These are phyloP conservation scores for Magnusiomyces tetraspermus DNA, from an alignment of 1,139 yeast genomes.

Conservation along the genomic window DNA sequence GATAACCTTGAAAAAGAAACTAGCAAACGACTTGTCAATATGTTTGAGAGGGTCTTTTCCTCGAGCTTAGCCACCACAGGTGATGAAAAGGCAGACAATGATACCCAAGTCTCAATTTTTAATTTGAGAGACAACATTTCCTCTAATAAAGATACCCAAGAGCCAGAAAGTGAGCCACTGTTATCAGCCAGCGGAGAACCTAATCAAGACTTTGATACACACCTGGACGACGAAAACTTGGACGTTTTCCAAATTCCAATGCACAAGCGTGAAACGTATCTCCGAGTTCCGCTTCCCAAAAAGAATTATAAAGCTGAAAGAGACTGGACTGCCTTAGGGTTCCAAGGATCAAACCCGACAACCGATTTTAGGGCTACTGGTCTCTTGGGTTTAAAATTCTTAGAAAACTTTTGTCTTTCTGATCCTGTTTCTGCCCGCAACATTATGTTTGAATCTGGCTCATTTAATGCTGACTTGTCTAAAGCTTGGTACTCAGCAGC, in stretches of 20 bases:
- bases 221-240: neutral
- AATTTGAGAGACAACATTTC: neutral
- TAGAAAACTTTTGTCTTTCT: constrained; percentile 2
- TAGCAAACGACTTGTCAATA: neutral
- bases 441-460: constrained; percentile 6
- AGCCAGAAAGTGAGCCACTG: neutral
- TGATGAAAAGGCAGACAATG: neutral
- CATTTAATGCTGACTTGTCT: constrained; percentile 1
- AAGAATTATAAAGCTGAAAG: constrained; percentile 1
- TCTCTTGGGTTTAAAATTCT: neutral
- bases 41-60: constrained; percentile 2
- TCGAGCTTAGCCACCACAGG: neutral
- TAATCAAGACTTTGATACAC: neutral
- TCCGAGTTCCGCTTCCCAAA: constrained; percentile 1
- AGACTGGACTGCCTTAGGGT: constrained; percentile 5
- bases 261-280: neutral
- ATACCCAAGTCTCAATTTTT: neutral
- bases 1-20: too few relatives aligned
- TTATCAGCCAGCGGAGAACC: neutral
- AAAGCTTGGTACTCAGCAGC: constrained; percentile 6
- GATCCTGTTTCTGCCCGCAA: constrained; percentile 2
- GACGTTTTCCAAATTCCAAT: constrained; percentile 1
- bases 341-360: constrained; percentile 5
- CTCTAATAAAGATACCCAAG: neutral
- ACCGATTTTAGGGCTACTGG: constrained; percentile 7